phyloP scores from a whole-genome alignment of 169 alveolate species.

The Plasmodium relictum region DNA sequence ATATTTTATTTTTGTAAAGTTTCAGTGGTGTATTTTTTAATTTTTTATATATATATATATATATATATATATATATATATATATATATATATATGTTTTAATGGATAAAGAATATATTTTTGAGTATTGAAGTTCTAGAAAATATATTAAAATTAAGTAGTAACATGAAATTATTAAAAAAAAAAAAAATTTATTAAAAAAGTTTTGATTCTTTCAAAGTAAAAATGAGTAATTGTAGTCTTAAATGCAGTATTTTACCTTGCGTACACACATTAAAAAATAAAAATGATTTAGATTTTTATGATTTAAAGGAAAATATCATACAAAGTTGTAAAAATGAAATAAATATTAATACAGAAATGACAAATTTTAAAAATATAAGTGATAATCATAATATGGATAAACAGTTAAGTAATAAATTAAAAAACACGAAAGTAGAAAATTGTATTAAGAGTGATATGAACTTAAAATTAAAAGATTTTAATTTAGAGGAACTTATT shows the following conservation, averaged over 20 bases:
- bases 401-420: constrained; percentile 10
- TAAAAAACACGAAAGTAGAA: constrained; percentile 16
- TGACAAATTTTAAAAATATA: constrained; percentile 17
- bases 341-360: background rate
- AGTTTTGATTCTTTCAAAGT: constrained; percentile 28
- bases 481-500: constrained; percentile 21
- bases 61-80: constrained; percentile 1
- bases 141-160: constrained; percentile 1
- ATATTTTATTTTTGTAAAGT: constrained; percentile 48
- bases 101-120: constrained; percentile 23
- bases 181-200: constrained; percentile 10
- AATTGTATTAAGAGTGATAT: constrained; percentile 2
- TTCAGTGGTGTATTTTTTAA: constrained; percentile 16
- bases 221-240: constrained; percentile 71
- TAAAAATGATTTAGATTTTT: constrained; percentile 31
- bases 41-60: constrained; percentile 13
- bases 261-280: constrained; percentile 56
- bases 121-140: background rate
- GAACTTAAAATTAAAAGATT: background rate
- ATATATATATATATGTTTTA: constrained; percentile 2
- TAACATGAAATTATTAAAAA: constrained; percentile 51
- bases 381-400: constrained; percentile 20
- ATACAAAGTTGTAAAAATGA: constrained; percentile 20
- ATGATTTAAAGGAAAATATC: constrained; percentile 32
- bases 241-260: constrained; percentile 69